Conservation (phyloP, 2,329 filamentous ascomycete genomes). For the Colletotrichum paranaense region DNA sequence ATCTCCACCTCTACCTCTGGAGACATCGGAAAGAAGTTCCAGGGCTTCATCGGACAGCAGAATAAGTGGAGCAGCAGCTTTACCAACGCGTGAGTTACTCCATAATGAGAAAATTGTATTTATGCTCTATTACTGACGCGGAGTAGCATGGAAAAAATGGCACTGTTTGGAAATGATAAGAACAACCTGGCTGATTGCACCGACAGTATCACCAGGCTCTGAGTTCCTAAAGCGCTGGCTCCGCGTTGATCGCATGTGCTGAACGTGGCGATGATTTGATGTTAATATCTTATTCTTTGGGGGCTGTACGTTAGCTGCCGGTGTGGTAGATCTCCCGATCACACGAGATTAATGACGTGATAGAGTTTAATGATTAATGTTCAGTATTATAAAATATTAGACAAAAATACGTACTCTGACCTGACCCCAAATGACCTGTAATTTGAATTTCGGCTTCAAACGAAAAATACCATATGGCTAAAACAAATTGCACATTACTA, state of each 20-base stretch:
- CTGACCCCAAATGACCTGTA: too few species aligned
- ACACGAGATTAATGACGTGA: neutral
- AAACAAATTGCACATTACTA: too few species aligned
- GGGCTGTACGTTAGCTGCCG: neutral
- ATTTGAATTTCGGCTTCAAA: too few species aligned
- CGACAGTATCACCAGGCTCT: constrained; percentile 6
- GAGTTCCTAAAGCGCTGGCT: neutral
- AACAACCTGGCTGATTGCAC: constrained; percentile 66
- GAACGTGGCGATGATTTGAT: neutral
- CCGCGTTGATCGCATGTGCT: neutral
- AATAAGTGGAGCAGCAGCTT: constrained; percentile 31
- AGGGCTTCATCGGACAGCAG: constrained; percentile 54
- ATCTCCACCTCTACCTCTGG: constrained; percentile 50
- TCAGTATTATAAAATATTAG: neutral
- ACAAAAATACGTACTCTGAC: too few species aligned
- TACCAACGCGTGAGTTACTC: constrained; percentile 43
- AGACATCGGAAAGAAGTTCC: constrained; percentile 46
- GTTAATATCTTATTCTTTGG: neutral
- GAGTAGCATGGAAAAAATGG: constrained; percentile 47
- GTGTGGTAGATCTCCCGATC: neutral
- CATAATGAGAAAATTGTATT: constrained; percentile 53
- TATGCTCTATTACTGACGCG: constrained; percentile 50
- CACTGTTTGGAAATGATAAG: constrained; percentile 67
- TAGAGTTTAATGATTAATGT: neutral
- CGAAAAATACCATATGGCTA: too few species aligned